Evolutionary conservation across 2,329 filamentous ascomycete species (phyloP).

Genomic region (Fusarium palustre): DNA sequence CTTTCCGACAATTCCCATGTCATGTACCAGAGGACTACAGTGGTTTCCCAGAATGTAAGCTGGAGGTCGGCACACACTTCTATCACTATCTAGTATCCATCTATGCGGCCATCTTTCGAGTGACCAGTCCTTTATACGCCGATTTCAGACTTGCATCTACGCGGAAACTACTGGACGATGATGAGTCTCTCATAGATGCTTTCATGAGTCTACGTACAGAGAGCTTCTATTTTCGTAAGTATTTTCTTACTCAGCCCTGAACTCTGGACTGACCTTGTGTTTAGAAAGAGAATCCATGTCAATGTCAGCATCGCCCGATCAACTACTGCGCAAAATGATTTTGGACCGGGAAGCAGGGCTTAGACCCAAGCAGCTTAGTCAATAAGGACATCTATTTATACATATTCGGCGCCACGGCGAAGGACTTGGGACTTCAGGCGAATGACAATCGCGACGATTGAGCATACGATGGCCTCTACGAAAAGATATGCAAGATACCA

Average conservation of each 20-base stretch:
- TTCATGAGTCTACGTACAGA: conserved; percentile 48
- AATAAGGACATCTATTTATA: neutral
- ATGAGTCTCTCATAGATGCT: conserved; percentile 40
- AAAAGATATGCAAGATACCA: neutral
- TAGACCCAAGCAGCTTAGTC: conserved; percentile 33
- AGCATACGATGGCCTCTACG: neutral
- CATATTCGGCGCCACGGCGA: neutral
- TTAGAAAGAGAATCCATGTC: conserved; percentile 46
- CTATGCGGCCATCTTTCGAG: conserved; percentile 46
- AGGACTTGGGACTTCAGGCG: neutral
- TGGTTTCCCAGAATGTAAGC: conserved; percentile 46
- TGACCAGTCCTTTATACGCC: conserved; percentile 46
- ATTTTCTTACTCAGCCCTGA: neutral
- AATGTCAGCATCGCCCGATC: conserved; percentile 46
- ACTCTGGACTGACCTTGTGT: conserved; percentile 14
- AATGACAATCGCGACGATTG: neutral
- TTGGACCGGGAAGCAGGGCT: conserved; percentile 45
- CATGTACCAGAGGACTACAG: conserved; percentile 48
- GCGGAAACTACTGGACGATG: conserved; percentile 42
- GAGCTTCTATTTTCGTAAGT: conserved; percentile 48
- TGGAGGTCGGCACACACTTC: conserved; percentile 47
- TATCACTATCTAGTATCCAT: conserved; percentile 48
- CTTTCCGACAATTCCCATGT: conserved; percentile 47
- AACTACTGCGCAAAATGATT: conserved; percentile 46
- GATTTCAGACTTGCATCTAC: conserved; percentile 43